A percentile compares a stretch with the other conserved stretches of the same genome.
Evolutionary conservation across 192 early-diverging fungal species (phyloP).

Genomic region (Coemansia sp.): DNA sequence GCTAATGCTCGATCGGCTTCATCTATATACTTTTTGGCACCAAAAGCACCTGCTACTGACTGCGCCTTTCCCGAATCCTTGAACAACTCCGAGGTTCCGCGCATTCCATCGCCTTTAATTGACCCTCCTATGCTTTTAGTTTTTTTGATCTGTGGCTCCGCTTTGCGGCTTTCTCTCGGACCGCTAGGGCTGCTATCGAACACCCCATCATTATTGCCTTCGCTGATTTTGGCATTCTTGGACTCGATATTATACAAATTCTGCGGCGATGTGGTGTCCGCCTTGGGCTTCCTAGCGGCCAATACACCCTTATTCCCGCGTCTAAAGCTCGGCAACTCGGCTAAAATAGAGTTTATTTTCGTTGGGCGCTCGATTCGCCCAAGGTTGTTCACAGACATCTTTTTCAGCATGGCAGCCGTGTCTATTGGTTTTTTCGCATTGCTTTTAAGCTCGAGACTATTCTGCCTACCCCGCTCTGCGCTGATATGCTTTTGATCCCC

Average conservation of each 20-base stretch:
- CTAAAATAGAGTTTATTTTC: conserved; percentile 33
- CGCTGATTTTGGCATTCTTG: neutral
- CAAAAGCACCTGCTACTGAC: neutral
- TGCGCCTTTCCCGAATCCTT: neutral
- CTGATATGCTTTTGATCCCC: neutral
- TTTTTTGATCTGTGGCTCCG: neutral
- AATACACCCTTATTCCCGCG: conserved; percentile 16
- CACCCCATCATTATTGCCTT: neutral
- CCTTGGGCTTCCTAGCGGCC: neutral
- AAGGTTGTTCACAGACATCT: conserved; percentile 22
- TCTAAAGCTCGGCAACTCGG: conserved; percentile 51
- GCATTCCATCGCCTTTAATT: neutral
- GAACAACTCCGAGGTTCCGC: neutral
- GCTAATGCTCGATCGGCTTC: neutral
- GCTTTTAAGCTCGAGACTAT: neutral
- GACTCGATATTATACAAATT: neutral
- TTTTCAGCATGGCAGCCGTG: conserved; percentile 35
- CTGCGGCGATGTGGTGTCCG: neutral
- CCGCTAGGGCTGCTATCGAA: neutral
- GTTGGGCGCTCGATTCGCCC: conserved; percentile 12
- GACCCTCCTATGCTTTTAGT: neutral
- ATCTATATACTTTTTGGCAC: neutral
- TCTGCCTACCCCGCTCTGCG: neutral
- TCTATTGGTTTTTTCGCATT: conserved; percentile 20
- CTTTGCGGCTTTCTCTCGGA: neutral